These are phyloP conservation scores for Metroxylon sagu DNA, from an alignment of 176 grass and related monocot species.

Conservation along the genomic window DNA sequence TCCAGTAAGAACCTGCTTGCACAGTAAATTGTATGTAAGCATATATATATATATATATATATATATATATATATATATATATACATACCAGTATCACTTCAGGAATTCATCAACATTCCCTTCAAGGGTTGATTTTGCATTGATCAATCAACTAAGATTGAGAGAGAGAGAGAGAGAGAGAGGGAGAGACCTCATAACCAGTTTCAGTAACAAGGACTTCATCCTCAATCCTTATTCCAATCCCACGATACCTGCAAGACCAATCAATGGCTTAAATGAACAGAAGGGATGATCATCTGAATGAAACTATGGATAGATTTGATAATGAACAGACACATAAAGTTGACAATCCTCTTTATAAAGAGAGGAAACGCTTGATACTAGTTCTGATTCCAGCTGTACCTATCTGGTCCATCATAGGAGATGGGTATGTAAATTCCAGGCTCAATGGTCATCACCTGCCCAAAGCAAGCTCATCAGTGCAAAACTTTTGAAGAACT, in stretches of 20 bases:
- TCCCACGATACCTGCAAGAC: constrained; percentile 38
- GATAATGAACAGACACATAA: no score
- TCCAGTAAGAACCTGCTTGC: constrained; percentile 58
- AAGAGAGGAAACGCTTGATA: no score
- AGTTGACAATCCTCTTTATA: no score
- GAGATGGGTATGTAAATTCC: constrained; percentile 68
- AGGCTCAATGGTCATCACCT: constrained; percentile 90
- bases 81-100: neutral
- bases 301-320: no score
- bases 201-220: constrained; percentile 85
- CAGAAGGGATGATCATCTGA: neutral
- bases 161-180: neutral
- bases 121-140: no score
- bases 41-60: no score
- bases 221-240: constrained; percentile 88
- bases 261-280: neutral
- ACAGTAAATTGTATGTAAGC: constrained; percentile 1
- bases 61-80: no score
- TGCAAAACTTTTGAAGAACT: neutral
- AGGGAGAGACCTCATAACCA: constrained; percentile 61
- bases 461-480: constrained; percentile 1
- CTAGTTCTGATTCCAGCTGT: neutral
- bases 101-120: no score
- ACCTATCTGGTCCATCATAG: constrained; percentile 57
- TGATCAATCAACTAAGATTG: no score